phyloP scores from a whole-genome alignment of 768 basidiomycete genomes.

The Mycena olivaceomarginata region DNA sequence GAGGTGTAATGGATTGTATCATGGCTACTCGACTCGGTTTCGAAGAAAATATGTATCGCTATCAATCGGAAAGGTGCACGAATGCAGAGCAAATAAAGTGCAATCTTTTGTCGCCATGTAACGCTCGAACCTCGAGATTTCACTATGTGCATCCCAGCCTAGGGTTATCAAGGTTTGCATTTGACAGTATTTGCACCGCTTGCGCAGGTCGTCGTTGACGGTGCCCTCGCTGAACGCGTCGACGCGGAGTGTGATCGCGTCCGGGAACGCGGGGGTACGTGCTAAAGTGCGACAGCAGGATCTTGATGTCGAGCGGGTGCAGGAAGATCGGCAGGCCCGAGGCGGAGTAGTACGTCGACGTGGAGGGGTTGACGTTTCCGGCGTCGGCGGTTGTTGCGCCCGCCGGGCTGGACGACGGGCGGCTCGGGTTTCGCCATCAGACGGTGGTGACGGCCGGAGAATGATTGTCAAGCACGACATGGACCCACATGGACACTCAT shows the following conservation, averaged over 20 bases:
- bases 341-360: conserved; percentile 94
- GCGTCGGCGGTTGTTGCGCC: conserved; percentile 71
- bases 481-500: too few species aligned
- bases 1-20: conserved; percentile 70
- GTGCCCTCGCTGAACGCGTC: conserved; percentile 85
- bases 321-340: conserved; percentile 95
- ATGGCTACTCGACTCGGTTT: background rate
- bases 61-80: background rate
- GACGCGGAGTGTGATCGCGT: conserved; percentile 86
- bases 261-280: conserved; percentile 90
- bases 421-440: too few species aligned
- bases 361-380: conserved; percentile 91
- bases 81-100: too few species aligned
- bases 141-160: too few species aligned
- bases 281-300: conserved; percentile 89
- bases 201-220: conserved; percentile 94
- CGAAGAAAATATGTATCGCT: background rate
- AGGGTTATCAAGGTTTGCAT: too few species aligned
- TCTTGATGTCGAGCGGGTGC: conserved; percentile 96
- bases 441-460: too few species aligned
- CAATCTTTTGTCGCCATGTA: too few species aligned
- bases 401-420: conserved; percentile 42
- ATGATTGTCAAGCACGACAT: too few species aligned
- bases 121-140: too few species aligned
- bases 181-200: conserved; percentile 97